Base-by-base conservation (phyloP, 2,329 filamentous ascomycete species). In the Blastomyces silverae region DNA sequence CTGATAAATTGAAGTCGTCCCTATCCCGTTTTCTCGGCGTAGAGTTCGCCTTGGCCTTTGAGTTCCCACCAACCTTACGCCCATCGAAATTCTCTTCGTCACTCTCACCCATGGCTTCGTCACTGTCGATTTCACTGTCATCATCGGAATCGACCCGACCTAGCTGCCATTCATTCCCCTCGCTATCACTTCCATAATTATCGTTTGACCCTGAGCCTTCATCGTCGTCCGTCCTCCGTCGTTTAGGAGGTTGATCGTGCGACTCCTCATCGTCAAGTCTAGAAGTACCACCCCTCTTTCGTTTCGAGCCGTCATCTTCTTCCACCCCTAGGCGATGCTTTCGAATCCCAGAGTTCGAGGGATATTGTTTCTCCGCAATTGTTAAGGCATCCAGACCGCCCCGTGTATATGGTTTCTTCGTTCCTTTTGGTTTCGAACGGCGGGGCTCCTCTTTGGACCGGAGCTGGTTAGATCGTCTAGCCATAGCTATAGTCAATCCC, bases 31-130 rank as follows among this genome's bases (percentile, higher is more conserved):
- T 68, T 39, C 64, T 66, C 62, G n/a, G 52, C 20, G 63, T 61
- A 46, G 65, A 65, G 62, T 72, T 74, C 65, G 73, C 70, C 61
- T 75, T 79, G 66, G 72, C 70, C 68, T 76, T 74, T n/a, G 82
- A 82, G 69, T 83, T 85, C 42, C 86, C 87, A 44, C 85, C 81
- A 71, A 89, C 89, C 3, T 84, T 85, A 71, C 88, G 95, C 13
- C 87, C 90, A 68, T 91, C 86, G 69, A 96, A 95, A 67, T 83
- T 84, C 73, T 96, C 92, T 72, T 94, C 88, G 72, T 96, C 92
- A 71, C 90, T 94, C 69, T 90, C 88, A 3, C 91, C 90, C 81
- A 96, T 91, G 1, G 93, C 92, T 71, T 95, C 91, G 73, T 90
- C 87, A 69, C 85, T 88, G 73, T 90, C 87, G 64, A 90, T 79